Evolutionary conservation across 2,329 filamentous ascomycete species (phyloP).

Genomic region (Paracoccidioides lutzii): DNA sequence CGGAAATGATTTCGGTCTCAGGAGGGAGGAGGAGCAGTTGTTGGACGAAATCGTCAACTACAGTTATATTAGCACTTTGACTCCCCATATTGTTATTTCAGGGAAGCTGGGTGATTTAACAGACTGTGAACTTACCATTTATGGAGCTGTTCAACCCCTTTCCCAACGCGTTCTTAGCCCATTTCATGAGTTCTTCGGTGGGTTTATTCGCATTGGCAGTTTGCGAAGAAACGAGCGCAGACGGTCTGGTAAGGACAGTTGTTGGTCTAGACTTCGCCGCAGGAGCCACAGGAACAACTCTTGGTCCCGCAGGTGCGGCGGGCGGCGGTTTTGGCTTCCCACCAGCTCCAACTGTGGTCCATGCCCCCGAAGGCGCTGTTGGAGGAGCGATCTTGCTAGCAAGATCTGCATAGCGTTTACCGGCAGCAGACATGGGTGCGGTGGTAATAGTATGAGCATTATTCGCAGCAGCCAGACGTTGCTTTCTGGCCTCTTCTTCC

Average conservation of each 20-base stretch:
- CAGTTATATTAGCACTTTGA: conserved; percentile 21
- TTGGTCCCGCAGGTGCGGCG: conserved; percentile 32
- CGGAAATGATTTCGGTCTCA: conserved; percentile 71
- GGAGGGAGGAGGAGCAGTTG: conserved; percentile 62
- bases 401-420: conserved; percentile 90
- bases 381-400: conserved; percentile 57
- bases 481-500: conserved; percentile 85
- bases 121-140: conserved; percentile 42
- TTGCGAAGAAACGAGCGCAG: conserved; percentile 34
- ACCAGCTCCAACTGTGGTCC: conserved; percentile 89
- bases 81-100: neutral
- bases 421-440: conserved; percentile 35
- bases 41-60: conserved; percentile 69
- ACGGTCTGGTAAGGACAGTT: conserved; percentile 35
- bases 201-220: conserved; percentile 45
- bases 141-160: conserved; percentile 59
- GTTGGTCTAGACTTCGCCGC: conserved; percentile 41
- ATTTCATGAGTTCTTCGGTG: conserved; percentile 87
- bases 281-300: conserved; percentile 36
- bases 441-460: conserved; percentile 37
- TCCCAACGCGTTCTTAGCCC: conserved; percentile 67
- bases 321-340: conserved; percentile 73
- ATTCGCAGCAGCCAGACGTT: conserved; percentile 46
- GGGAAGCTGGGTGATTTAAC: neutral
- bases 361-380: conserved; percentile 47